Conservation (phyloP, 208 protist species). For the Plasmodiophora brassicae region DNA sequence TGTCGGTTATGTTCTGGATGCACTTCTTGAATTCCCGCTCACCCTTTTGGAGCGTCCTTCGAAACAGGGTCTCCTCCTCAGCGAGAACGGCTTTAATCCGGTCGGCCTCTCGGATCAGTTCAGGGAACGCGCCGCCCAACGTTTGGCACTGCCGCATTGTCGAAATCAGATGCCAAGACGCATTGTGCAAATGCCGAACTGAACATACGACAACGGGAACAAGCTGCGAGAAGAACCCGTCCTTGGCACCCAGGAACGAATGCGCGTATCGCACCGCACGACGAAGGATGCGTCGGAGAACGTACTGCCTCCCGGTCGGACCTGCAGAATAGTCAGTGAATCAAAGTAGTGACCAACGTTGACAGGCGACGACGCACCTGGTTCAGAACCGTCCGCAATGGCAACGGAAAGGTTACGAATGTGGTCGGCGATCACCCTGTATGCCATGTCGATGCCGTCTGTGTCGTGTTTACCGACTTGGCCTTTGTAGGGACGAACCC, state of each 20-base stretch:
- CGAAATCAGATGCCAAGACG: no score
- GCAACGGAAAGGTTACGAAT: conserved; percentile 94
- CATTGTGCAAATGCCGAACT: neutral
- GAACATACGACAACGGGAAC: conserved; percentile 75
- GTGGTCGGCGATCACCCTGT: conserved; percentile 93
- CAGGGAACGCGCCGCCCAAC: conserved; percentile 81
- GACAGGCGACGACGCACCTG: no score
- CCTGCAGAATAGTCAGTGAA: no score
- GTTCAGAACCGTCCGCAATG: conserved; percentile 89
- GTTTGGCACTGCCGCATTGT: no score
- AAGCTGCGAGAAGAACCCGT: conserved; percentile 85
- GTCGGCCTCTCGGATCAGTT: conserved; percentile 73
- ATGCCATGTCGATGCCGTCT: conserved; percentile 48
- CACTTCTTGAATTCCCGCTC: conserved; percentile 79
- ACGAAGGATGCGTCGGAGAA: conserved; percentile 93
- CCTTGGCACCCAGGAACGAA: conserved; percentile 83
- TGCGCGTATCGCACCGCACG: conserved; percentile 89
- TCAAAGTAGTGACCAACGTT: no score
- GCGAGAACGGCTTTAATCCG: conserved; percentile 77
- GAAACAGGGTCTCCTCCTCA: conserved; percentile 91
- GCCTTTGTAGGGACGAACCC: neutral
- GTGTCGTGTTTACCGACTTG: conserved; percentile 40
- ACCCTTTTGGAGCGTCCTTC: conserved; percentile 84
- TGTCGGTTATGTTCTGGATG: neutral
- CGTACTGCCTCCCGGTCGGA: conserved; percentile 80